phyloP scores from a whole-genome alignment of 129 eudicot genomes.

The Tanacetum coccineum region DNA sequence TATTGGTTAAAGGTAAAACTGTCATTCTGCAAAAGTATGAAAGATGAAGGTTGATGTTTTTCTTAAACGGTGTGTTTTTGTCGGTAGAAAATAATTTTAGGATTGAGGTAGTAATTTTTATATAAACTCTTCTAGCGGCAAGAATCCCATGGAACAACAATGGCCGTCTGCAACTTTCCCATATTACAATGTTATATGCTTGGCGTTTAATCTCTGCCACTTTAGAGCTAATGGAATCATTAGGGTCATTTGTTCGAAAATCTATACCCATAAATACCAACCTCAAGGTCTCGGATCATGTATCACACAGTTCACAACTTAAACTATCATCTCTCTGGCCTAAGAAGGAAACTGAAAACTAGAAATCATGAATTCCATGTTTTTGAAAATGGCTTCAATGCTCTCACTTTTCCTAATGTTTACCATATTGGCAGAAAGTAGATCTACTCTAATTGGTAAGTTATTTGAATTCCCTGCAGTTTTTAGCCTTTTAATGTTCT shows the following conservation, averaged over 20 bases:
- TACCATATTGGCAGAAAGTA: conserved; percentile 14
- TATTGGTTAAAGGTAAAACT: too few relatives aligned
- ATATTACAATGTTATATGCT: not conserved
- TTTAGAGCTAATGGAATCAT: too few relatives aligned
- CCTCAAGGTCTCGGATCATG: not conserved
- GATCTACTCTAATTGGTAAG: conserved; percentile 13
- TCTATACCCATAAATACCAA: not conserved
- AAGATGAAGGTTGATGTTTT: too few relatives aligned
- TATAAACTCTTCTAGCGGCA: not conserved
- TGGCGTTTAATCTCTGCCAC: too few relatives aligned
- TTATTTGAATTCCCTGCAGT: not conserved
- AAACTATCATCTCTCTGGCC: not conserved
- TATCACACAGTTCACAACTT: too few relatives aligned
- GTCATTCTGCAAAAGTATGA: too few relatives aligned
- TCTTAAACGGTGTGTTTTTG: too few relatives aligned
- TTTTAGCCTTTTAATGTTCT: not conserved
- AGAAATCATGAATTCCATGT: conserved; percentile 21
- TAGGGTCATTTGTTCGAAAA: not conserved
- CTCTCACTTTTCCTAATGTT: conserved; percentile 27
- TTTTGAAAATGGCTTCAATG: conserved; percentile 16
- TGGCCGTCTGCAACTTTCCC: not conserved
- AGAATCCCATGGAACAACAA: not conserved
- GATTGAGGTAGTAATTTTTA: too few relatives aligned
- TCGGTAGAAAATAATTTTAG: too few relatives aligned
- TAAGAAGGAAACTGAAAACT: conserved; percentile 3